Base-by-base conservation (phyloP, 2,329 filamentous ascomycete species). In the Aureobasidium musti region DNA sequence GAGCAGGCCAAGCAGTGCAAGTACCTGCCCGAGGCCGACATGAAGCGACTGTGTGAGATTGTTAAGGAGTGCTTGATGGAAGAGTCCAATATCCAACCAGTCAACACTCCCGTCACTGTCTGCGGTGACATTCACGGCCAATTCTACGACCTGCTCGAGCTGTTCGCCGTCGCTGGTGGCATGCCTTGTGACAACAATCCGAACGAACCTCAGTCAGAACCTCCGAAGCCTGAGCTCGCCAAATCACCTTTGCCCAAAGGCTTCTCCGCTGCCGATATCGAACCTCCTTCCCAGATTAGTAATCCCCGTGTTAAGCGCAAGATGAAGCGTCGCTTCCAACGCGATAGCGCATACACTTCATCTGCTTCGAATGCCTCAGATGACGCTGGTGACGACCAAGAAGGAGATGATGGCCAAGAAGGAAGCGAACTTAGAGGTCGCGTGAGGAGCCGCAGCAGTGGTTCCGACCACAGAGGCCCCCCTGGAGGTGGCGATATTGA, bases 51-150 rank as follows among this genome's bases (percentile, higher is more conserved):
- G 57, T 99, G 95, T 78, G 95, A 99, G 82, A 96, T 96, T 77
- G 95, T 98, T 68, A 99, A 99, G 82, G 95, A 98, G 80, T 96
- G 92, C 71, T 85, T 99, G 74, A 99, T 99, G 95, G 95, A 99
- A 84, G 95, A 99, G 81, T 97, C 93, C 71, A 99, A 99, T 77
- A 98, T 99, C 68, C 95, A 98, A 78, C 95, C 95, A n/a, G 94
- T 99, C 23, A 88, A 90, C 64, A 97, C 95, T 0, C 95, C 95
- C 7, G 95, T 99, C 69, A 99, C 95, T 5, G 90, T 99, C 70
- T 98, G 95, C 75, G 95, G 95, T 76, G 95, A 99, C 77, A 98
- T 99, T 69, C 95, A 99, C 79, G 95, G 95, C 73, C 95, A 99
- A 80, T 98, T 98, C 79, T 98, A 99, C 80, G 95, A 99, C 78